phyloP scores from a whole-genome alignment of 139 green algal genomes.

The Chloropicon primus region DNA sequence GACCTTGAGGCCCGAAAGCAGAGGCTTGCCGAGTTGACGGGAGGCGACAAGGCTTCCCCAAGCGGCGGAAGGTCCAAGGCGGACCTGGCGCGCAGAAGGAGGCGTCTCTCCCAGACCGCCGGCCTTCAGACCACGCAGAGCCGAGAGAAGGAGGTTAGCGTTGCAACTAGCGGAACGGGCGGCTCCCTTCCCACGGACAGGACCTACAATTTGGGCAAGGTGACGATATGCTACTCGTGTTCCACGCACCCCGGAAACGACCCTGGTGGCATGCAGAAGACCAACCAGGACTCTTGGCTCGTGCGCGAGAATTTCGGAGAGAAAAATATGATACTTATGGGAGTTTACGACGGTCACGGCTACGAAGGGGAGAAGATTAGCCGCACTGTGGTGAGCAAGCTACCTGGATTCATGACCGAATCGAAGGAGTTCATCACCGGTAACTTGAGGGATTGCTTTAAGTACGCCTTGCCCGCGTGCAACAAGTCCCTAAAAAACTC shows the following conservation, averaged over 20 bases:
- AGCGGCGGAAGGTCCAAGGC: background rate
- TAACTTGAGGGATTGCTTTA: background rate
- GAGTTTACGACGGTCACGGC: conserved; percentile 38
- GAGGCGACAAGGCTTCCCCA: background rate
- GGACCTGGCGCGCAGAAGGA: background rate
- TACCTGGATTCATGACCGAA: conserved; percentile 2
- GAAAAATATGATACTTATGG: conserved; percentile 13
- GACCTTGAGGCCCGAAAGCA: background rate
- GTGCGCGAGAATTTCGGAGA: conserved; percentile 20
- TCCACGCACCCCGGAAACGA: conserved; percentile 8
- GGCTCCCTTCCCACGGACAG: background rate
- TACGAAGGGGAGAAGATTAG: conserved; percentile 23
- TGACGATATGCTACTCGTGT: conserved; percentile 2
- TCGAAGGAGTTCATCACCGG: background rate
- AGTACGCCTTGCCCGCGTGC: conserved; percentile 1
- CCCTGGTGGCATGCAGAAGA: conserved; percentile 4
- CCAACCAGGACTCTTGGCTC: conserved; percentile 16
- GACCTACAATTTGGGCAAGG: background rate
- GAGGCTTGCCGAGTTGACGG: background rate
- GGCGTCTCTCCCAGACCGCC: background rate
- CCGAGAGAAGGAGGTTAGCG: background rate
- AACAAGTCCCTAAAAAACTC: background rate
- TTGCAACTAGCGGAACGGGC: background rate
- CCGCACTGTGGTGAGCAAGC: conserved; percentile 4
- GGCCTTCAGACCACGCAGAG: background rate